Conservation (phyloP, 305 asterid genomes). For the Solanum hybrid region DNA sequence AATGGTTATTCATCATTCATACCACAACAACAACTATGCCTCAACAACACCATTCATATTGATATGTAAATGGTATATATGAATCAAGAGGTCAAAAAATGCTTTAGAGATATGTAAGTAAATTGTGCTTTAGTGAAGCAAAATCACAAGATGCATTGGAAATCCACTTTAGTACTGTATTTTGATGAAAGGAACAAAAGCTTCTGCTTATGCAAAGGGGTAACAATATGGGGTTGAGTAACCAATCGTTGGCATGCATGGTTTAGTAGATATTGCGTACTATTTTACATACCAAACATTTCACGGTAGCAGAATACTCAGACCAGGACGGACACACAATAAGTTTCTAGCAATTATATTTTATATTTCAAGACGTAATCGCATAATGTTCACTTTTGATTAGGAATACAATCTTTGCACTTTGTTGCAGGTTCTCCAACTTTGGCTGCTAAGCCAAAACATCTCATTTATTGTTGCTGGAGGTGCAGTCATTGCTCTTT, state of each 20-base stretch:
- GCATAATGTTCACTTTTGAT: not conserved
- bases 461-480: slow-evolving; percentile 76
- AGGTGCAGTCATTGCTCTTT: slow-evolving; percentile 63
- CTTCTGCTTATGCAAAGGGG: not conserved
- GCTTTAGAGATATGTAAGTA: not conserved
- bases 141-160: not conserved
- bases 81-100: not conserved
- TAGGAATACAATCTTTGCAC: not conserved
- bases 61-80: not conserved
- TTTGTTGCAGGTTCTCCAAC: slow-evolving; percentile 39
- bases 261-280: not conserved
- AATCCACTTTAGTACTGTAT: not conserved
- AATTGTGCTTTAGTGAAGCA: not conserved
- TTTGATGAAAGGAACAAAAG: not conserved
- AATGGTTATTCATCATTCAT: not conserved
- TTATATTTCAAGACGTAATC: not conserved
- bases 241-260: not conserved
- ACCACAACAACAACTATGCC: not conserved
- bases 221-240: not conserved
- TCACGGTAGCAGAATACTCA: not conserved
- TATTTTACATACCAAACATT: not conserved
- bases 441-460: slow-evolving; percentile 67
- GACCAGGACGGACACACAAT: not conserved
- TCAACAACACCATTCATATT: not conserved
- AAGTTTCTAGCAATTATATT: not conserved